These are phyloP conservation scores for Paspalum vaginatum DNA, from an alignment of 176 grass and related monocot genomes.

Conservation along the genomic window DNA sequence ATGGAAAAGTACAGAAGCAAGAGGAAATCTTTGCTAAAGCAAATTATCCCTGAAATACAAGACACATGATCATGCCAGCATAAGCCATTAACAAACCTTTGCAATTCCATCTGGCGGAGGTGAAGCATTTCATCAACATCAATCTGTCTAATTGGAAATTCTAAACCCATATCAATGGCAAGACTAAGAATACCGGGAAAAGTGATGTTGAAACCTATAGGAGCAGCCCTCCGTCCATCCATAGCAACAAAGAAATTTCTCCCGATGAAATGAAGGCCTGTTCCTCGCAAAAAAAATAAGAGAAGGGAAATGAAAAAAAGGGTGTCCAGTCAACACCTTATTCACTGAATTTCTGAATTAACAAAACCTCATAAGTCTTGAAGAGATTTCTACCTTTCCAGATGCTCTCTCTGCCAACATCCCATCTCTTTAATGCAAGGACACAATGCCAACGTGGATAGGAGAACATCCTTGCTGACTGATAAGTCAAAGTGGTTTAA, in stretches of 20 bases:
- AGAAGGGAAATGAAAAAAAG: neutral
- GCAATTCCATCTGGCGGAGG: slow-evolving; percentile 51
- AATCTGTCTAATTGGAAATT: slow-evolving; percentile 43
- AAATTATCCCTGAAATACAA: neutral
- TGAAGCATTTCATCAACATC: slow-evolving; percentile 38
- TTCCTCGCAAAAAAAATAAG: neutral
- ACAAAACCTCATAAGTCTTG: neutral
- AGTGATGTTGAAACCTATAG: slow-evolving; percentile 76
- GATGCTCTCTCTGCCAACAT: slow-evolving; percentile 61
- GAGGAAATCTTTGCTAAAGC: neutral
- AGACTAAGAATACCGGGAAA: slow-evolving; percentile 64
- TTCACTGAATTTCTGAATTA: neutral
- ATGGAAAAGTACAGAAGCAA: neutral
- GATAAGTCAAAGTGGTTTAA: neutral
- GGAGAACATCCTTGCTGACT: slow-evolving; percentile 50
- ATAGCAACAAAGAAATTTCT: slow-evolving; percentile 56
- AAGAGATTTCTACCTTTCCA: slow-evolving; percentile 48
- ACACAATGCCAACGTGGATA: slow-evolving; percentile 74
- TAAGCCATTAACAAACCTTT: slow-evolving; percentile 48
- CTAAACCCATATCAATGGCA: slow-evolving; percentile 56
- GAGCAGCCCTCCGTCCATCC: slow-evolving; percentile 45
- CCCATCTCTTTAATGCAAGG: slow-evolving; percentile 75
- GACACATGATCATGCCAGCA: neutral
- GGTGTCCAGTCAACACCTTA: slow-evolving; percentile 20
- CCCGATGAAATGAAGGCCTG: slow-evolving; percentile 64